Conservation (phyloP, 1,139 yeast genomes). For the Hyphopichia pseudoburtonii region DNA sequence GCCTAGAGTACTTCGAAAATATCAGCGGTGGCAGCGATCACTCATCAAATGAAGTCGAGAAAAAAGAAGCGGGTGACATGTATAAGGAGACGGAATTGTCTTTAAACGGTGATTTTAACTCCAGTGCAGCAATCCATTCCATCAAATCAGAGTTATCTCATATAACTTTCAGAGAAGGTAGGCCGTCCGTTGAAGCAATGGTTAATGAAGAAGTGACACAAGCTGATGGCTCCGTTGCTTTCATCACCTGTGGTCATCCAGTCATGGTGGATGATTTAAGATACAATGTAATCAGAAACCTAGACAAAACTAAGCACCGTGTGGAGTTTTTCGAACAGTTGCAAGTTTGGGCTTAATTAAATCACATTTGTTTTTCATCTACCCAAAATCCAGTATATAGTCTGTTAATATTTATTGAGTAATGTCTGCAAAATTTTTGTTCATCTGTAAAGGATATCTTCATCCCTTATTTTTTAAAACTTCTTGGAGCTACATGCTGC, state of each 20-base stretch:
- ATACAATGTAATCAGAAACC: conserved; percentile 20
- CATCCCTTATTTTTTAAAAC: too few relatives aligned
- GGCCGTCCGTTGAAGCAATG: conserved; percentile 27
- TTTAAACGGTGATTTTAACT: background rate
- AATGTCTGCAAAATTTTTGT: too few relatives aligned
- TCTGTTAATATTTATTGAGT: too few relatives aligned
- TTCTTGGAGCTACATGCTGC: too few relatives aligned
- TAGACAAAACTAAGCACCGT: conserved; percentile 19
- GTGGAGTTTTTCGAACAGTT: conserved; percentile 29
- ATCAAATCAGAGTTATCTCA: conserved; percentile 18
- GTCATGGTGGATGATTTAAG: conserved; percentile 34
- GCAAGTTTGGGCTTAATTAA: conserved; percentile 27
- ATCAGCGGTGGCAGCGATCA: background rate
- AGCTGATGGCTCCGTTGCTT: conserved; percentile 29
- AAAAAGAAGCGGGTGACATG: background rate
- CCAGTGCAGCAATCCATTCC: background rate
- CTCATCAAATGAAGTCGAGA: conserved; percentile 3
- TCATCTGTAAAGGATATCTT: too few relatives aligned
- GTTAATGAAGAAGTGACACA: conserved; percentile 22
- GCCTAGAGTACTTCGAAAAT: conserved; percentile 2
- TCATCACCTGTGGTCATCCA: conserved; percentile 40
- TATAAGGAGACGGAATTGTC: conserved; percentile 14
- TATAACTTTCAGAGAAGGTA: conserved; percentile 27
- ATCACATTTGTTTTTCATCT: too few relatives aligned
- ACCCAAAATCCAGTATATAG: too few relatives aligned